Base-by-base conservation (phyloP, 495 filamentous ascomycete genomes). In the Penicillium cinerascens region DNA sequence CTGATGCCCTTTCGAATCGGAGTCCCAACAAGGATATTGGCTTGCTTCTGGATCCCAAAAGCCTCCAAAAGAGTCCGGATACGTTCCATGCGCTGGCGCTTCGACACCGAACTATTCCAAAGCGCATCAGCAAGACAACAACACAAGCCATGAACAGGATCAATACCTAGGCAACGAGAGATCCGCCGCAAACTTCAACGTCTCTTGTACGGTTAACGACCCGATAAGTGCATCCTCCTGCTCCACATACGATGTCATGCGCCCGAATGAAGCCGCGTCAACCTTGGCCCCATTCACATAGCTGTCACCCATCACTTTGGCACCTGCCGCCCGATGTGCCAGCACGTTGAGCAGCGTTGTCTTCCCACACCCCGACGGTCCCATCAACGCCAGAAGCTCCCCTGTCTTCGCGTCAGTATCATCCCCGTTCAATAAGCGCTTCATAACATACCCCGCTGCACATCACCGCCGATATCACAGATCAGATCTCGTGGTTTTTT, bases 181-280 rank as follows among this genome's bases (percentile, higher is more conserved):
- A 52, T 78, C 70, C 2, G 75, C 76, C 5, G 87, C 82, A 64
- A 92, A 92, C 52, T 82, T 67, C 49, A 95, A 67, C 1, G 89
- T 92, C 70, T 95, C 89, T 17, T 74, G 73, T 11, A 91, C 87
- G 0, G 88, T 92, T 52, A 92, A 73, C 0, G 84, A 83, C 15
- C 89, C 89, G 41, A 91, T 86, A 5, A 95, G 72, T 3, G 87
- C 81, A 74, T 95, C 89, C 49, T 92, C 87, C 68, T 92, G 89
- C 77, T 95, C 89, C 11, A 95, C 89, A 61, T 88, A 91, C 17
- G 82, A 80, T 42, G 74, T 82, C 46, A 88, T 71, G 20, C 75
- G 69, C n/a, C 55, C 60, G 42, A 72, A 76, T 0, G 65, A 52
- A 4, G 49, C 45, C 9, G 53, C 58, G 18, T 63, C 71, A 13